phyloP scores from a whole-genome alignment of 2,329 filamentous ascomycete species.

The Trichoderma afroharzianum region DNA sequence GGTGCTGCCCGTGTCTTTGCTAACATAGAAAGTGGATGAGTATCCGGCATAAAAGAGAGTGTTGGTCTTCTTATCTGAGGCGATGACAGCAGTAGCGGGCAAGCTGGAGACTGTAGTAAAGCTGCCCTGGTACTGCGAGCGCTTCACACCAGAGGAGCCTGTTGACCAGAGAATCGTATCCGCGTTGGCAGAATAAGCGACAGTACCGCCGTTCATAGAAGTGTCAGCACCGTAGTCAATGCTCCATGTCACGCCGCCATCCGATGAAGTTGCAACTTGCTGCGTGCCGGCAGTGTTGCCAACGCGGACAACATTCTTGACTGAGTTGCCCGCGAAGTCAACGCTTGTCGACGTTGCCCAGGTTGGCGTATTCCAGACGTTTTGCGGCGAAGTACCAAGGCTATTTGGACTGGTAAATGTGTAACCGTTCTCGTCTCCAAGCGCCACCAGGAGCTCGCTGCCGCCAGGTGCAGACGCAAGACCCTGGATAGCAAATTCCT shows the following conservation, averaged over 20 bases:
- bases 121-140: conserved; percentile 3
- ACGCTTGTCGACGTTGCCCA: conserved; percentile 5
- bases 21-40: conserved; percentile 1
- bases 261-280: conserved; percentile 2
- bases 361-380: conserved; percentile 1
- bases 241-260: conserved; percentile 8
- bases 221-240: conserved; percentile 8
- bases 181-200: conserved; percentile 3
- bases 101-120: conserved; percentile 4
- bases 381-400: conserved; percentile 5
- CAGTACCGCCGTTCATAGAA: conserved; percentile 2
- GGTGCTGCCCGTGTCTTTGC: background rate
- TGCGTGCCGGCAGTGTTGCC: conserved; percentile 11
- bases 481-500: background rate
- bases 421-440: conserved; percentile 3
- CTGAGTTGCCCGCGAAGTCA: conserved; percentile 5
- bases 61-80: conserved; percentile 6
- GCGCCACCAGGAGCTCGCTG: background rate
- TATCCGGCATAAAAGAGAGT: conserved; percentile 1
- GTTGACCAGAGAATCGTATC: conserved; percentile 12
- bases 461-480: background rate
- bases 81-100: background rate
- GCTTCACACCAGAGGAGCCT: background rate
- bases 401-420: background rate
- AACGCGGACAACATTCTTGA: conserved; percentile 7